Base-by-base conservation (phyloP, 2,329 filamentous ascomycete species). In the Diaporthe caulivora region DNA sequence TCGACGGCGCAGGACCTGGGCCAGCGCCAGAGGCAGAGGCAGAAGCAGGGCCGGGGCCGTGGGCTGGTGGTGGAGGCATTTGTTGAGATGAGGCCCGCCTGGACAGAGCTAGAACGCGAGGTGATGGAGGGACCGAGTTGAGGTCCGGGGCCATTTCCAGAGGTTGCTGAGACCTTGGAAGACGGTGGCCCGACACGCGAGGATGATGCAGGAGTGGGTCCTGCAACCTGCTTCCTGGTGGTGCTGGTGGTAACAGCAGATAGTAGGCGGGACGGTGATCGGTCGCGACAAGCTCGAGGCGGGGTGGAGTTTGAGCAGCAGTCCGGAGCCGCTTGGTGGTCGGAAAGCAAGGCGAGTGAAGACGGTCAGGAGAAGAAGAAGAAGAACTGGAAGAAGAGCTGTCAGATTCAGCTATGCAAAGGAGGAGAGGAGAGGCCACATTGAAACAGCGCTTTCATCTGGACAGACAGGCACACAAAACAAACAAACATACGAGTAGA, bases 81-180 rank as follows among this genome's bases (percentile, higher is more conserved):
- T 86, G 84, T 72, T 82, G 82, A 26, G 83, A 81, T 40, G 87
- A 87, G 54, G 84, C 80, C 62, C 87, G 86, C 64, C 85, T 82
- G 29, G 85, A 83, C 11, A 79, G 77, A 26, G 83, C 84, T 44
- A 86, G 82, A 49, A 84, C 79, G 75, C 84, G 85, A 67, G 87
- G 86, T 71, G 86, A 88, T 10, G 86, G 81, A 53, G 88, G 86
- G 17, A 90, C 87, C 24, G 87, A 86, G 81, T 90, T 90, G 76
- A 90, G 85, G 76, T 90, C 88, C 31, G 87, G 87, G 24, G 49
- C 24, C 87, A 89, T 89, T 78, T 75, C 21, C 24, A 70, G 60
- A n/a, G 8, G 40, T 40, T 34, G 24, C 47, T 42, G 24, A 42
- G 21, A 34, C 24, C 37, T 57, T 47, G 29, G 49, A 72, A 55